Evolutionary conservation across 768 basidiomycete species (phyloP).

Genomic region (Amanita polypyramis): DNA sequence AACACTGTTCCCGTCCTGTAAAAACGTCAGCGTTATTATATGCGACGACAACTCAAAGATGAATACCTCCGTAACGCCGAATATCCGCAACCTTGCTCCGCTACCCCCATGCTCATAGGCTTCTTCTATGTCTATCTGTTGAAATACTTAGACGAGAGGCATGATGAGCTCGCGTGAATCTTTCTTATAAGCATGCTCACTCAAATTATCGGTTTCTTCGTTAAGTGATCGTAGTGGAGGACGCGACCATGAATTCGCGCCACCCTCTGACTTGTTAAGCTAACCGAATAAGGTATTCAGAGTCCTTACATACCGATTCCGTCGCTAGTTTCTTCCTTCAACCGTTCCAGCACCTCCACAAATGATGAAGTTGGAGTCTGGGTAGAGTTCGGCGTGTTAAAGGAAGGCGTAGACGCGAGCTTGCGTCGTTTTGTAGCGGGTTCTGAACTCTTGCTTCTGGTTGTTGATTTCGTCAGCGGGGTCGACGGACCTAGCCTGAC

Average conservation of each 20-base stretch:
- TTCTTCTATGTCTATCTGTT: slow-evolving; percentile 90
- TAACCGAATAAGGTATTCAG: background rate
- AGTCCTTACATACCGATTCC: slow-evolving; percentile 28
- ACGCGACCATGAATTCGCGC: slow-evolving; percentile 65
- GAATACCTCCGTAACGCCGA: slow-evolving; percentile 82
- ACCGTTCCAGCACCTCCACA: slow-evolving; percentile 49
- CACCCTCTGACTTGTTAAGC: slow-evolving; percentile 58
- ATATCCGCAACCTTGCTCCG: slow-evolving; percentile 53
- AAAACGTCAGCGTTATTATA: slow-evolving; percentile 1
- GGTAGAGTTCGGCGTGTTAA: slow-evolving; percentile 25
- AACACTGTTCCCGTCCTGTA: slow-evolving; percentile 79
- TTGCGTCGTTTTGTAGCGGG: slow-evolving; percentile 49
- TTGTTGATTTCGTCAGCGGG: background rate
- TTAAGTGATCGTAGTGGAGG: slow-evolving; percentile 47
- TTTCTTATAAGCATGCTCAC: slow-evolving; percentile 28
- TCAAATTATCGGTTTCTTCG: slow-evolving; percentile 52
- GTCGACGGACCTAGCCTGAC: background rate
- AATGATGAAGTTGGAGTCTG: slow-evolving; percentile 43
- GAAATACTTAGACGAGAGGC: slow-evolving; percentile 60
- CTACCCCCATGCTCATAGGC: slow-evolving; percentile 33
- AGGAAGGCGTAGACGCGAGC: slow-evolving; percentile 27
- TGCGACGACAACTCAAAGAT: background rate
- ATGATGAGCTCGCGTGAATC: background rate
- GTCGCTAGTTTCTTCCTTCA: slow-evolving; percentile 42
- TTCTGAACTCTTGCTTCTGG: slow-evolving; percentile 11